A percentile compares a stretch with the other conserved stretches of the same genome.
Conservation (phyloP, 768 basidiomycete species). For the Neoboletus brunneissimus region DNA sequence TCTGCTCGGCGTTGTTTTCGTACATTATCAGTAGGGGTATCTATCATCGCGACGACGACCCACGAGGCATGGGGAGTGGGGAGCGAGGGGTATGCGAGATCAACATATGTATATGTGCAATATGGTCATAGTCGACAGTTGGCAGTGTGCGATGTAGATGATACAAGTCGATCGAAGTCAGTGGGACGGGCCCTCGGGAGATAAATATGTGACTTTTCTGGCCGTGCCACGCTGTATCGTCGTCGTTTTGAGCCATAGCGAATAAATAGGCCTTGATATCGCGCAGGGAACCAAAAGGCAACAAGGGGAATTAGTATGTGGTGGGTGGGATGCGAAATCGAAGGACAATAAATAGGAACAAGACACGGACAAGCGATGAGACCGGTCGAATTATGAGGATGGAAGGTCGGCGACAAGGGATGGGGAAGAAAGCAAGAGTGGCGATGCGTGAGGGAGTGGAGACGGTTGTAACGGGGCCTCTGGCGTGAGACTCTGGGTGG, state of each 20-base stretch:
- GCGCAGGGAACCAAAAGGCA: constrained; percentile 19
- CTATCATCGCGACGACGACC: constrained; percentile 34
- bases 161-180: constrained; percentile 26
- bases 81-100: constrained; percentile 15
- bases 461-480: constrained; percentile 24
- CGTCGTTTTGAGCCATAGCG: constrained; percentile 27
- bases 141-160: constrained; percentile 25
- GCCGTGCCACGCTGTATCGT: constrained; percentile 20
- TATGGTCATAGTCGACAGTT: constrained; percentile 29
- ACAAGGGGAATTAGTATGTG: constrained; percentile 3
- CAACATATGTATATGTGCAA: constrained; percentile 29
- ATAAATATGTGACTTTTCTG: constrained; percentile 29
- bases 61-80: constrained; percentile 9
- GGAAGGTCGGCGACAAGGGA: constrained; percentile 20
- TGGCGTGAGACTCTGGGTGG: constrained; percentile 26
- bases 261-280: constrained; percentile 32
- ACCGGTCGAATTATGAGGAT: constrained; percentile 15
- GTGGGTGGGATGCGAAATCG: constrained; percentile 18
- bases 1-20: constrained; percentile 26
- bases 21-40: constrained; percentile 31
- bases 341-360: constrained; percentile 31
- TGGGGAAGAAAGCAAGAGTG: constrained; percentile 24
- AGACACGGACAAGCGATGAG: constrained; percentile 7
- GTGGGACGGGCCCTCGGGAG: constrained; percentile 9
- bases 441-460: constrained; percentile 28